A percentile compares a stretch with the other conserved stretches of the same genome.
phyloP scores from a whole-genome alignment of 2,329 filamentous ascomycete species.

The Verticillium klebahnii region DNA sequence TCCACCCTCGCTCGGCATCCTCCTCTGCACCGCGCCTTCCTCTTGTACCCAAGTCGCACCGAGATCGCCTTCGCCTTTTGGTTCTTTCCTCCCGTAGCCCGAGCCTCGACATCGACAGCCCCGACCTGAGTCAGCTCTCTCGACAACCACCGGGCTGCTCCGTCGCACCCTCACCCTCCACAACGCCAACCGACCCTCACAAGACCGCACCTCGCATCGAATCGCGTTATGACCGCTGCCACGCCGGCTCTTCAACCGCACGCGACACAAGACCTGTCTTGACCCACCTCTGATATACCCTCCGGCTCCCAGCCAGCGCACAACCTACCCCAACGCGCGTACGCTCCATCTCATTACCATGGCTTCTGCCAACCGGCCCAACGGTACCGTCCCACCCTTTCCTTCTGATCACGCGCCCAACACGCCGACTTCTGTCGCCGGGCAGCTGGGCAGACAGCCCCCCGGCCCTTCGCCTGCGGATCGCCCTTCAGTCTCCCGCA shows the following conservation, averaged over 20 bases:
- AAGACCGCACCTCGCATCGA: neutral
- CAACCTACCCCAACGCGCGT: neutral
- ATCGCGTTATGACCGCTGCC: conserved; percentile 10
- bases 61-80: neutral
- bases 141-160: neutral
- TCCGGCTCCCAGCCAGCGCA: neutral
- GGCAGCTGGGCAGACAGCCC: neutral
- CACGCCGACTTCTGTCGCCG: neutral
- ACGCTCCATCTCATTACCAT: neutral
- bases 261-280: neutral
- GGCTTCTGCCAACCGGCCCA: conserved; percentile 12
- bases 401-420: neutral
- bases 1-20: neutral
- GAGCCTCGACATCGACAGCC: neutral
- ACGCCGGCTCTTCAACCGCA: neutral
- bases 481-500: neutral
- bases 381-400: conserved; percentile 6
- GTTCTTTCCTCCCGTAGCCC: neutral
- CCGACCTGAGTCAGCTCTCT: neutral
- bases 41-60: neutral
- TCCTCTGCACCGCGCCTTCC: neutral
- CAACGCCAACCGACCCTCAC: neutral
- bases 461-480: neutral
- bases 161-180: neutral
- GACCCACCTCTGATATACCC: neutral